phyloP scores from a whole-genome alignment of 2,329 filamentous ascomycete genomes.

The Corinectria fuckeliana region DNA sequence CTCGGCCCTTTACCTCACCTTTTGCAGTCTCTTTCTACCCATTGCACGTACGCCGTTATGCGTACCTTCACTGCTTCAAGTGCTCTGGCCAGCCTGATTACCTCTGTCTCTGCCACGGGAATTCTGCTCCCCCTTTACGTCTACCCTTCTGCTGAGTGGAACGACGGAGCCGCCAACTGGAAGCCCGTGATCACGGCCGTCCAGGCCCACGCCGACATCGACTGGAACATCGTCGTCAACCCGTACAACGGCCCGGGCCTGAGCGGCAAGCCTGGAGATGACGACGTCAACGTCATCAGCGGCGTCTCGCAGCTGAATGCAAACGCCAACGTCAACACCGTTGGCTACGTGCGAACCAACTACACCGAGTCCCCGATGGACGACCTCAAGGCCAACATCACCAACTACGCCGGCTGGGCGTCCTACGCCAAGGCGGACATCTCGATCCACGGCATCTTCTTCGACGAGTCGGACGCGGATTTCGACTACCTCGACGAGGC shows the following conservation, averaged over 20 bases:
- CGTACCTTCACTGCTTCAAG: neutral
- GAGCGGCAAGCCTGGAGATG: slow-evolving; percentile 25
- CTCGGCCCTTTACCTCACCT: neutral
- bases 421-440: slow-evolving; percentile 20
- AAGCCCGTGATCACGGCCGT: slow-evolving; percentile 26
- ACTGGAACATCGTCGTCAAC: slow-evolving; percentile 31
- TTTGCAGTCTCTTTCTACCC: neutral
- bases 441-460: slow-evolving; percentile 32
- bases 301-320: slow-evolving; percentile 32
- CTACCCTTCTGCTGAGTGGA: slow-evolving; percentile 26
- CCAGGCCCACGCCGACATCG: slow-evolving; percentile 5
- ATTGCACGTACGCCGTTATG: neutral
- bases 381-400: slow-evolving; percentile 32
- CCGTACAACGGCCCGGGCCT: slow-evolving; percentile 30
- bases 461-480: slow-evolving; percentile 27
- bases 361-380: slow-evolving; percentile 23
- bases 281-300: slow-evolving; percentile 31
- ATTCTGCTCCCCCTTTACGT: slow-evolving; percentile 32
- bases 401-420: slow-evolving; percentile 26
- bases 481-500: slow-evolving; percentile 28
- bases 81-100: slow-evolving; percentile 3
- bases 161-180: slow-evolving; percentile 33
- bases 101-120: slow-evolving; percentile 18
- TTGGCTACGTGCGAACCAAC: slow-evolving; percentile 35
- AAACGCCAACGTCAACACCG: slow-evolving; percentile 27